A percentile compares a stretch with the other conserved stretches of the same genome.
Conservation (phyloP, 1,284 basidiomycete genomes). For the Apiotrichum gracile region DNA sequence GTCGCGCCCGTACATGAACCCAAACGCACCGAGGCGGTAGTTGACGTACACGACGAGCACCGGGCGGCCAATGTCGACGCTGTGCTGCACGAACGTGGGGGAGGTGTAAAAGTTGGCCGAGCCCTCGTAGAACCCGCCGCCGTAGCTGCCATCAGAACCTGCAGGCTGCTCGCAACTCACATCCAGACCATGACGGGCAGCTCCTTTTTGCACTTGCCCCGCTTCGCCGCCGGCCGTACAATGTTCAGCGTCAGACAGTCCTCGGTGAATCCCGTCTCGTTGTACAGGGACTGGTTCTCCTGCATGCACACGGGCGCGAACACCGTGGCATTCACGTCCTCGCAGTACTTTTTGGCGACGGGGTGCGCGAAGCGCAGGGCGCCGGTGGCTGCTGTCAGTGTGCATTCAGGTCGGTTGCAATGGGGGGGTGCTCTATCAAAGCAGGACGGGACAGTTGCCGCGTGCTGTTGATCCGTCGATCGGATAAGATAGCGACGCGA, state of each 20-base stretch:
- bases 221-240: conserved; percentile 22
- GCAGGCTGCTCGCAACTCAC: conserved; percentile 12
- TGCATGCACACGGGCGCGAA: conserved; percentile 35
- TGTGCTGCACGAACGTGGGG: conserved; percentile 15
- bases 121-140: conserved; percentile 35
- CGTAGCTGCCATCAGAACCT: conserved; percentile 19
- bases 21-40: conserved; percentile 51
- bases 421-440: neutral
- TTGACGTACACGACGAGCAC: conserved; percentile 48
- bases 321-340: conserved; percentile 24
- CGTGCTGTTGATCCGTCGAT: neutral
- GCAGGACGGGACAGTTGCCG: no score
- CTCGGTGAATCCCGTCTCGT: conserved; percentile 33
- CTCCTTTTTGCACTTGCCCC: neutral
- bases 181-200: conserved; percentile 42
- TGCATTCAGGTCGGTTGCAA: neutral
- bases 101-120: conserved; percentile 18
- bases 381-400: conserved; percentile 48
- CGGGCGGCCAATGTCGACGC: conserved; percentile 21
- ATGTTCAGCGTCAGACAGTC: conserved; percentile 49
- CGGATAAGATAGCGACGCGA: no score
- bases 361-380: conserved; percentile 48
- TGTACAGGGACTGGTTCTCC: neutral
- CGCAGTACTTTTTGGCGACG: conserved; percentile 18
- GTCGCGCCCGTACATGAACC: conserved; percentile 44